A percentile compares a stretch with the other conserved stretches of the same genome.
Evolutionary conservation across 1,139 yeast species (phyloP).

Genomic region (Neolecta irregularis): DNA sequence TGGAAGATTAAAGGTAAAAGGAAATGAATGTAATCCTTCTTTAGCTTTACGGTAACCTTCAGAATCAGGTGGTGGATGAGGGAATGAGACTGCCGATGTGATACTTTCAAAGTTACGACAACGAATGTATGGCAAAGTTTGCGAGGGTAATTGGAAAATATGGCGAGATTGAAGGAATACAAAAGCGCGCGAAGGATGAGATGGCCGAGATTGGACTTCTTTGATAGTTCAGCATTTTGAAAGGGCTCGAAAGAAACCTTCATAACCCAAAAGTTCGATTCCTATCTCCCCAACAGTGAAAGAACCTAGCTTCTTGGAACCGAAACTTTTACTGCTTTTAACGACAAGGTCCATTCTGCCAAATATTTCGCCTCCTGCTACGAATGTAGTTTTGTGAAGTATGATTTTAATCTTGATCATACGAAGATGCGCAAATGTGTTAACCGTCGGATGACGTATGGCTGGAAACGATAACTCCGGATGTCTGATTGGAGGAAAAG

Average conservation of each 20-base stretch:
- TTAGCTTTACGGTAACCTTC: constrained; percentile 12
- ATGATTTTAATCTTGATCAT: no score
- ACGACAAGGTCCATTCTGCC: constrained; percentile 9
- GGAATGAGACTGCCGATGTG: constrained; percentile 12
- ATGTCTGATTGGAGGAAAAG: no score
- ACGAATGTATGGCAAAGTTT: constrained; percentile 8
- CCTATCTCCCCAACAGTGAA: constrained; percentile 13
- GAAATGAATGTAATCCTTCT: constrained; percentile 11
- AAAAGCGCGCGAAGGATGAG: constrained; percentile 12
- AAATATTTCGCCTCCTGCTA: constrained; percentile 9
- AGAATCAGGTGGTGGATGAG: constrained; percentile 12
- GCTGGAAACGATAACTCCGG: no score
- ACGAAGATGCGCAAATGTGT: no score
- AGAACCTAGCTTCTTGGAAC: constrained; percentile 3
- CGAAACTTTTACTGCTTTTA: constrained; percentile 6
- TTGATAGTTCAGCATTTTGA: no score
- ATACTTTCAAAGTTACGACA: no score
- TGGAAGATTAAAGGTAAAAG: constrained; percentile 12
- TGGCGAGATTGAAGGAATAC: constrained; percentile 12
- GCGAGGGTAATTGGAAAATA: constrained; percentile 10
- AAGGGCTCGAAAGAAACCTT: no score
- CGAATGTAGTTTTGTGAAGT: constrained; percentile 3
- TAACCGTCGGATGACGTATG: no score
- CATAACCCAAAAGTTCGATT: constrained; percentile 13
- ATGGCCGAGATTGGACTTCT: constrained; percentile 9